Conservation (phyloP, 2,329 filamentous ascomycete genomes). For the Beauveria medogensis region DNA sequence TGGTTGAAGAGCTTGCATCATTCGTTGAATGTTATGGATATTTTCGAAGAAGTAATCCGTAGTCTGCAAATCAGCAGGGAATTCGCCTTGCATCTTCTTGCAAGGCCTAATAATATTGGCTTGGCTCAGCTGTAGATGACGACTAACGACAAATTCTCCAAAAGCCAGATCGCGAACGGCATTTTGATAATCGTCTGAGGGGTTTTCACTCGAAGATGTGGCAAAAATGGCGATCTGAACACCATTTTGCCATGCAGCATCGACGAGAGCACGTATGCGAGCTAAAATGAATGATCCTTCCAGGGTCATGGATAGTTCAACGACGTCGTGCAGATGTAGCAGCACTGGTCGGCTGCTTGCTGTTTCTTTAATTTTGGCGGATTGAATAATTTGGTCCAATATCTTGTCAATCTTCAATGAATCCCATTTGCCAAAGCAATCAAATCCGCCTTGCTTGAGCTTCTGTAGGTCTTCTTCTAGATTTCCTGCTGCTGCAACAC, state of each 20-base stretch:
- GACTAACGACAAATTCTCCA: slow-evolving; percentile 33
- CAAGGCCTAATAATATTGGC: slow-evolving; percentile 14
- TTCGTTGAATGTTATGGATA: slow-evolving; percentile 37
- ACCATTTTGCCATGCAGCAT: slow-evolving; percentile 63
- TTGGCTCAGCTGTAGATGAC: slow-evolving; percentile 25
- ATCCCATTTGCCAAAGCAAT: slow-evolving; percentile 44
- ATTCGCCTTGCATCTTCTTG: not conserved
- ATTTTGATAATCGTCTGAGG: slow-evolving; percentile 32
- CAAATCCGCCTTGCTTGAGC: slow-evolving; percentile 29
- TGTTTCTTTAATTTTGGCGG: slow-evolving; percentile 31
- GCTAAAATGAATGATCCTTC: slow-evolving; percentile 63
- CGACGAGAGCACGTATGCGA: slow-evolving; percentile 62
- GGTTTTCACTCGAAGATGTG: slow-evolving; percentile 55
- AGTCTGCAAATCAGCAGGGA: slow-evolving; percentile 21
- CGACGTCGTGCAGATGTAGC: slow-evolving; percentile 72
- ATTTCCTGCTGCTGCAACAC: slow-evolving; percentile 17
- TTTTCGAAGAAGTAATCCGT: slow-evolving; percentile 38
- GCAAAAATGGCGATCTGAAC: slow-evolving; percentile 70
- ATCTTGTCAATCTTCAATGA: slow-evolving; percentile 52
- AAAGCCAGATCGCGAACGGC: slow-evolving; percentile 31
- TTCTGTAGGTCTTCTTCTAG: slow-evolving; percentile 38
- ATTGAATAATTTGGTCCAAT: slow-evolving; percentile 47
- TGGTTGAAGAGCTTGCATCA: slow-evolving; percentile 33
- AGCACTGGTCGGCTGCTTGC: slow-evolving; percentile 47
- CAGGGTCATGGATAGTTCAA: slow-evolving; percentile 62